A percentile compares a stretch with the other conserved stretches of the same genome.
Evolutionary conservation across 441 rosid genomes (phyloP).

Genomic region (Gossypium aridum): DNA sequence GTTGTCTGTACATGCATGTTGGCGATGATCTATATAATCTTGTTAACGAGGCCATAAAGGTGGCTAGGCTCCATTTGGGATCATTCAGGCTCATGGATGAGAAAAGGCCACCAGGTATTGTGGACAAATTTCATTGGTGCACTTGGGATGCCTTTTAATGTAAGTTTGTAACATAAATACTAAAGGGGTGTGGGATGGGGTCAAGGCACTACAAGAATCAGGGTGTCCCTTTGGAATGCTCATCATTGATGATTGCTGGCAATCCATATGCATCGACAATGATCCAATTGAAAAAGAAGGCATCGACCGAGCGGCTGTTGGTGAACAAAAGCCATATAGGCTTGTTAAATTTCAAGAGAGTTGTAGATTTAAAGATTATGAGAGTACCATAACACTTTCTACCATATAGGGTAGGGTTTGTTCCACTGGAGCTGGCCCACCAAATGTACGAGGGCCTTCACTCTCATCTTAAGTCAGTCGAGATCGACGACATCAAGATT

Average conservation of each 20-base stretch:
- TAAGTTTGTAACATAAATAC: slow-evolving; percentile 40
- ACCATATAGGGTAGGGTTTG: slow-evolving; percentile 48
- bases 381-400: slow-evolving; percentile 28
- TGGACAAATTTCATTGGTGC: slow-evolving; percentile 89
- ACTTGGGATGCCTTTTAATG: slow-evolving; percentile 90
- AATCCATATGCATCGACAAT: slow-evolving; percentile 54
- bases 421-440: slow-evolving; percentile 54
- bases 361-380: slow-evolving; percentile 61
- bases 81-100: slow-evolving; percentile 63
- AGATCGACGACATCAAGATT: slow-evolving; percentile 86
- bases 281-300: slow-evolving; percentile 67
- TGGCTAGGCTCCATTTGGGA: slow-evolving; percentile 48
- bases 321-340: slow-evolving; percentile 80
- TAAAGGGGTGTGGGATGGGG: slow-evolving; percentile 58
- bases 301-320: slow-evolving; percentile 47
- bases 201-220: slow-evolving; percentile 53
- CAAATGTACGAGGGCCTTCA: slow-evolving; percentile 68
- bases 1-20: slow-evolving; percentile 45
- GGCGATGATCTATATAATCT: slow-evolving; percentile 62
- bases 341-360: slow-evolving; percentile 66
- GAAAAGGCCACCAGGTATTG: slow-evolving; percentile 60
- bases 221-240: slow-evolving; percentile 89
- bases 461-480: slow-evolving; percentile 46
- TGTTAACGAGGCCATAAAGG: slow-evolving; percentile 67
- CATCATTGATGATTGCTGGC: slow-evolving; percentile 89